phyloP scores from a whole-genome alignment of 1,139 yeast genomes.

The Keqinozyma sinolaborantium region DNA sequence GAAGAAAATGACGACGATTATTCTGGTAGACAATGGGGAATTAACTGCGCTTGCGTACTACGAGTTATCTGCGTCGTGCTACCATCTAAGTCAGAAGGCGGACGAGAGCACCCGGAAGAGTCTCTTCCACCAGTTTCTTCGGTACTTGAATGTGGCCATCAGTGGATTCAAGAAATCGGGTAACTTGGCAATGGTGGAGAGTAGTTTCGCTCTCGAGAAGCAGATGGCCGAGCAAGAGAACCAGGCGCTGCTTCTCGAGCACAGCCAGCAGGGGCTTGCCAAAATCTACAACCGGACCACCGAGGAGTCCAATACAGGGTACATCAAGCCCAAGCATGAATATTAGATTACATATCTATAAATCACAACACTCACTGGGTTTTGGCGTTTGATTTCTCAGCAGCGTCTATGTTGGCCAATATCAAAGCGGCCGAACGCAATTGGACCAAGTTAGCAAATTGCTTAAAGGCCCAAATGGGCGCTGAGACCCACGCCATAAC shows the following conservation, averaged over 20 bases:
- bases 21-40: constrained; percentile 30
- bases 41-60: constrained; percentile 35
- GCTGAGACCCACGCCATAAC: constrained; percentile 60
- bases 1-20: constrained; percentile 37
- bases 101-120: constrained; percentile 6
- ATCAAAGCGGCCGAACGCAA: constrained; percentile 79
- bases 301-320: constrained; percentile 31
- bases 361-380: constrained; percentile 3
- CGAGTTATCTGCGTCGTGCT: constrained; percentile 29
- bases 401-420: constrained; percentile 79
- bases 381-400: constrained; percentile 34
- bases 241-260: constrained; percentile 27
- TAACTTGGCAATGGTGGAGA: constrained; percentile 23
- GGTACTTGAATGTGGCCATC: constrained; percentile 39
- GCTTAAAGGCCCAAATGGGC: constrained; percentile 91
- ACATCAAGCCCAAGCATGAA: constrained; percentile 4
- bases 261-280: constrained; percentile 28
- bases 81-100: constrained; percentile 14
- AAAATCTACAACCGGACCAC: constrained; percentile 24
- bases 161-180: constrained; percentile 36
- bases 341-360: constrained; percentile 1
- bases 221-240: constrained; percentile 25
- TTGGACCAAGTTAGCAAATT: constrained; percentile 85
- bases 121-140: constrained; percentile 24
- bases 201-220: constrained; percentile 30